These are phyloP conservation scores for Fusarium metavorans DNA, from an alignment of 2,329 filamentous ascomycete genomes.

Conservation along the genomic window DNA sequence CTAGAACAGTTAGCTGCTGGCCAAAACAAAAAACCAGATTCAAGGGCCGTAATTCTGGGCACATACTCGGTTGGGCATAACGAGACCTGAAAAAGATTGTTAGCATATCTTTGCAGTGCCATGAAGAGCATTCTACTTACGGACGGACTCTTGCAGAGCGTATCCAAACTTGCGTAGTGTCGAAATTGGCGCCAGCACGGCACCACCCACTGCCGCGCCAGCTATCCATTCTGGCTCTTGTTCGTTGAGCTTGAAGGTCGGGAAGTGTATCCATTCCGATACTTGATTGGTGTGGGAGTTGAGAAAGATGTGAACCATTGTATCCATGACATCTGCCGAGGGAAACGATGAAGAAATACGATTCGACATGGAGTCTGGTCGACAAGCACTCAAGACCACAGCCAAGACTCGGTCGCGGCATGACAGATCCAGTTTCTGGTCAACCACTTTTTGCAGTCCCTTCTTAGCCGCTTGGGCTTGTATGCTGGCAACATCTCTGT, in stretches of 20 bases:
- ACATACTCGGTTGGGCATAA: slow-evolving; percentile 48
- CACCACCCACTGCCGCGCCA: slow-evolving; percentile 70
- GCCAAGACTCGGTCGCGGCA: slow-evolving; percentile 73
- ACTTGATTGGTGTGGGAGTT: slow-evolving; percentile 67
- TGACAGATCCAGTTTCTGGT: slow-evolving; percentile 58
- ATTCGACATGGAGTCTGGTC: slow-evolving; percentile 60
- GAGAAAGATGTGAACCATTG: slow-evolving; percentile 70
- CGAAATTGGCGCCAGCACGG: slow-evolving; percentile 67
- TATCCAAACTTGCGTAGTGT: slow-evolving; percentile 72
- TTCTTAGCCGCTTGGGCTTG: slow-evolving; percentile 55
- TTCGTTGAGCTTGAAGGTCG: slow-evolving; percentile 67
- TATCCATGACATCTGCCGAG: slow-evolving; percentile 70
- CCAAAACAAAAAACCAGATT: not conserved
- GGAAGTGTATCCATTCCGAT: slow-evolving; percentile 71
- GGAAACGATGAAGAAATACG: slow-evolving; percentile 72
- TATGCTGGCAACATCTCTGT: slow-evolving; percentile 52
- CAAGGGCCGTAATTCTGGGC: not conserved
- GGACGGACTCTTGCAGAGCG: slow-evolving; percentile 65
- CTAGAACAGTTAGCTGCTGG: slow-evolving; percentile 38
- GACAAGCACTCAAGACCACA: slow-evolving; percentile 71
- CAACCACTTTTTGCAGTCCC: slow-evolving; percentile 54
- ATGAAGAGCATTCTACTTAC: slow-evolving; percentile 44
- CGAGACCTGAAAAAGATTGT: slow-evolving; percentile 40
- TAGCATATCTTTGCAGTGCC: not conserved
- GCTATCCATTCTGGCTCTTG: slow-evolving; percentile 71